Conservation (phyloP, 257 asterid species). For the Solanum pennellii region DNA sequence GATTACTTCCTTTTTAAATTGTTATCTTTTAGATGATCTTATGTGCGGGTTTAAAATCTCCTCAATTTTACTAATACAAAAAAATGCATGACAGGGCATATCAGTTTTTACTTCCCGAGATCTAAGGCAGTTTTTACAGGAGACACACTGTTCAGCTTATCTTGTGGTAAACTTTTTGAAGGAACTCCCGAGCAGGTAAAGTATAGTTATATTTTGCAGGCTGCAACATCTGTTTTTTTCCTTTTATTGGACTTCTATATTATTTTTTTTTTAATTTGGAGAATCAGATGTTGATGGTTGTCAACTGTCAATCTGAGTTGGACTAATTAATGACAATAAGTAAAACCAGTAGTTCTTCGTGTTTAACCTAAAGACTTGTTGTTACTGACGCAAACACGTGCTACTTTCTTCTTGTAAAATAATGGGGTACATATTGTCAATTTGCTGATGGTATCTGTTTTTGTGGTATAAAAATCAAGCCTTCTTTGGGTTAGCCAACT, state of each 20-base stretch:
- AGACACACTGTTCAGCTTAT: conserved; percentile 89
- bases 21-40: not conserved
- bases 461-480: not conserved
- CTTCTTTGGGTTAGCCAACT: not conserved
- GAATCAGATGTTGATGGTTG: not conserved
- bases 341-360: not conserved
- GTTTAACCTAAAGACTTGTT: not conserved
- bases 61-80: not conserved
- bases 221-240: not conserved
- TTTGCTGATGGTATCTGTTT: not conserved
- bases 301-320: not conserved
- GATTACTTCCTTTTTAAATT: not conserved
- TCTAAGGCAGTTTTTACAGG: conserved; percentile 84
- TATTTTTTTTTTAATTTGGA: not conserved
- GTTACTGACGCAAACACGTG: not conserved
- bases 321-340: not conserved
- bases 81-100: conserved; percentile 48
- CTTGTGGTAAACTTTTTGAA: conserved; percentile 92
- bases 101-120: conserved; percentile 83
- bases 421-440: not conserved
- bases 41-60: not conserved
- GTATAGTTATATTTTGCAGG: not conserved
- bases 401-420: not conserved
- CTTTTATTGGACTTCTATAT: not conserved
- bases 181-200: conserved; percentile 88